These are phyloP conservation scores for Monoraphidium neglectum DNA, from an alignment of 139 green algal species.

Conservation along the genomic window DNA sequence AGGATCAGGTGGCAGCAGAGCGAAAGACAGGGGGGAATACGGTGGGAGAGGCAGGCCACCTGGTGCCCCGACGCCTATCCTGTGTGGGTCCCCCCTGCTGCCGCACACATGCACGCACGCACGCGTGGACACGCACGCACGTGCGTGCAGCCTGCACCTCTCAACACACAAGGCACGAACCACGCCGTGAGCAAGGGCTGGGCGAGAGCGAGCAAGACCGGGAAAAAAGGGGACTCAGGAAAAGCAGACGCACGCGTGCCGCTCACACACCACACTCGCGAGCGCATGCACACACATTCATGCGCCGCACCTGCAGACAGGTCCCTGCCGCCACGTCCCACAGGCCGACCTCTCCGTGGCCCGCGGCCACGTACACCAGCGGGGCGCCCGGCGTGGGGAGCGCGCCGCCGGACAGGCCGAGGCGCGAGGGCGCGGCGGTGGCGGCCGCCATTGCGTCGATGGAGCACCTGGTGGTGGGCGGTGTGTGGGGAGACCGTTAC, in stretches of 20 bases:
- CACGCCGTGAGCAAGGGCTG: background rate
- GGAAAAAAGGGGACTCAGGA: background rate
- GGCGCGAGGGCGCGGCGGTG: constrained; percentile 35
- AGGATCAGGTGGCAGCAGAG: too few species aligned
- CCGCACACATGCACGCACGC: background rate
- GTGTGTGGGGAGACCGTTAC: too few species aligned
- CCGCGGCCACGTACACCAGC: constrained; percentile 78
- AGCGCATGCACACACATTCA: background rate
- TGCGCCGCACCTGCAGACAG: constrained; percentile 40
- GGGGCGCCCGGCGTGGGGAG: constrained; percentile 37
- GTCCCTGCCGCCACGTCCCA: constrained; percentile 70
- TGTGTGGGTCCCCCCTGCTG: background rate
- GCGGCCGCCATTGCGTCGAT: constrained; percentile 62
- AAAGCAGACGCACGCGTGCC: background rate
- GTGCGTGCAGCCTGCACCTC: background rate
- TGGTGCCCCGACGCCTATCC: background rate
- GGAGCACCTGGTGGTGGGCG: constrained; percentile 34
- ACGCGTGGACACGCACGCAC: background rate
- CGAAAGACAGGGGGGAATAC: background rate
- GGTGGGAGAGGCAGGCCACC: background rate
- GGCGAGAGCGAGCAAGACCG: background rate
- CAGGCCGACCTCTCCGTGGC: constrained; percentile 72
- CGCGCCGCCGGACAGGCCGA: constrained; percentile 35
- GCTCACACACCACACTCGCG: background rate
- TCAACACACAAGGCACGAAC: background rate